Conservation (phyloP, 805 yeast species). For the Debaryomyces hansenii region DNA sequence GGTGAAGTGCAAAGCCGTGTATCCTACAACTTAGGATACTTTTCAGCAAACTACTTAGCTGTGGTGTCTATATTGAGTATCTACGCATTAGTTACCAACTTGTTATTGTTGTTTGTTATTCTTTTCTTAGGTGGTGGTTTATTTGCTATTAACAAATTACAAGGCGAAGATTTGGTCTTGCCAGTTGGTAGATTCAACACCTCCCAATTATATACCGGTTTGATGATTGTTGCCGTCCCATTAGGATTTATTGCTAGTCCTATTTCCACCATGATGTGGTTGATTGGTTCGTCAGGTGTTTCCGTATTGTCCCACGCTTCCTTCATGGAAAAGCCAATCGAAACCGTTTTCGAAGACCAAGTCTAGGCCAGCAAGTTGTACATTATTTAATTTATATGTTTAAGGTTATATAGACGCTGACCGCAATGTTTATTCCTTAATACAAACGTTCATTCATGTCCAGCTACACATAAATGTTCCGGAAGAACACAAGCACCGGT, state of each 20-base stretch:
- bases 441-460: no score
- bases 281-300: slow-evolving; percentile 80
- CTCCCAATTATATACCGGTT: slow-evolving; percentile 80
- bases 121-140: slow-evolving; percentile 70
- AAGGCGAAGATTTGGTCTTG: slow-evolving; percentile 79
- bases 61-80: slow-evolving; percentile 71
- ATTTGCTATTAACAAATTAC: slow-evolving; percentile 72
- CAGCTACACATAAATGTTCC: no score
- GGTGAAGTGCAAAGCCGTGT: slow-evolving; percentile 89
- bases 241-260: slow-evolving; percentile 88
- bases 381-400: not conserved
- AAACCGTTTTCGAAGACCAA: slow-evolving; percentile 89
- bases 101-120: slow-evolving; percentile 80
- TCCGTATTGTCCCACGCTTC: slow-evolving; percentile 84
- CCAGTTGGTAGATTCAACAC: slow-evolving; percentile 72
- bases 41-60: slow-evolving; percentile 79
- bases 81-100: slow-evolving; percentile 86
- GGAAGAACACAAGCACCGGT: no score
- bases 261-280: slow-evolving; percentile 86
- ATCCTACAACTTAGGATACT: slow-evolving; percentile 81
- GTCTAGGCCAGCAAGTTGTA: slow-evolving; percentile 20
- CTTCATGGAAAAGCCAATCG: slow-evolving; percentile 92
- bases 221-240: slow-evolving; percentile 75
- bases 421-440: no score
- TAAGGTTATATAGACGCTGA: no score